Evolutionary conservation across 495 filamentous ascomycete species (phyloP).

Genomic region (Penicillium turbatum): DNA sequence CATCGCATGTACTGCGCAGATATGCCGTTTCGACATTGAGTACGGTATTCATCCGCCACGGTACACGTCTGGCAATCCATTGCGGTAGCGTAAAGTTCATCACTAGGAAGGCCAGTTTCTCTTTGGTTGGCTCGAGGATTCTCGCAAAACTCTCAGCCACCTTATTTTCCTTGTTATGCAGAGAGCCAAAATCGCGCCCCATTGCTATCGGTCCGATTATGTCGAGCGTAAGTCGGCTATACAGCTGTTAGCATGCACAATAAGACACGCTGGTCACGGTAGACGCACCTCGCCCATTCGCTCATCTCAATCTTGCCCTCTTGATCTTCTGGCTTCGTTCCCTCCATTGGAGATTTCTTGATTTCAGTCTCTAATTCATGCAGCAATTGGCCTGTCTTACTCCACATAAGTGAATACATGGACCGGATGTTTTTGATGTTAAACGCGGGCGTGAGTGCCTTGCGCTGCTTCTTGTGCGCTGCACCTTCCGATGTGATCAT

Average conservation of each 20-base stretch:
- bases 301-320: conserved; percentile 60
- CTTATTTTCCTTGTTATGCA: conserved; percentile 58
- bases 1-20: conserved; percentile 59
- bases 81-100: conserved; percentile 46
- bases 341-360: conserved; percentile 30
- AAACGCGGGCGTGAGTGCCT: conserved; percentile 78
- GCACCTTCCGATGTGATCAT: conserved; percentile 78
- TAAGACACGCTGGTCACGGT: not conserved
- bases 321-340: conserved; percentile 35
- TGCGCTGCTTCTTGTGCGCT: conserved; percentile 68
- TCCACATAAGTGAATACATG: conserved; percentile 78
- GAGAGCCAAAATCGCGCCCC: conserved; percentile 71
- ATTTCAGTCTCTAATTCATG: conserved; percentile 41
- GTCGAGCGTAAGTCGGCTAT: conserved; percentile 71
- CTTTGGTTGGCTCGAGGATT: conserved; percentile 47
- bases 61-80: conserved; percentile 50
- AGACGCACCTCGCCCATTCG: conserved; percentile 55
- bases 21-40: conserved; percentile 51
- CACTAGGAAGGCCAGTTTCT: conserved; percentile 46
- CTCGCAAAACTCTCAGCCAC: conserved; percentile 63
- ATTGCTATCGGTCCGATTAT: conserved; percentile 82
- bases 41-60: conserved; percentile 63
- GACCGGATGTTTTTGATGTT: conserved; percentile 77
- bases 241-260: not conserved
- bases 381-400: conserved; percentile 44